Base-by-base conservation (phyloP, 108 stramenopile genomes). In the Phaeodactylum tricornutum region DNA sequence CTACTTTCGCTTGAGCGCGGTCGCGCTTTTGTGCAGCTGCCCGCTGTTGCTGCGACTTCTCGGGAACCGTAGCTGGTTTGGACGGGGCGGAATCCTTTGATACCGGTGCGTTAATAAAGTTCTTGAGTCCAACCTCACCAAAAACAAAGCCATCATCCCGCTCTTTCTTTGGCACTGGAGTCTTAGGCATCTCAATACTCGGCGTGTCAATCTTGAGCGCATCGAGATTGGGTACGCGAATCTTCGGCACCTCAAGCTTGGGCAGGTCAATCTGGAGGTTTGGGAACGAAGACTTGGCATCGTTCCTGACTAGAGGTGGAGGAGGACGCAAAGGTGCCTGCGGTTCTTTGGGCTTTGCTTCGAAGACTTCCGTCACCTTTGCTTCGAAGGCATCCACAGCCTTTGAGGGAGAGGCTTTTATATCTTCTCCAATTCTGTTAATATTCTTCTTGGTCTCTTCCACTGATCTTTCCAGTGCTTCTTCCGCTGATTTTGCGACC, bases 371-470 rank as follows among this genome's bases (percentile, higher is more conserved):
- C 29, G 50, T 52, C 32, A 64, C 51, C 16, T 48, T 43, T 33
- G 61, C 29, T 53, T 57, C 71, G 0, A 70, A 61, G 39, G 63
- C 71, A 19, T 81, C 61, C 28, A 81, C 54, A 31, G 71, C 74
- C 44, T 77, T 79, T 3, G 56, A 58, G 12, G 89, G 89, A 30
- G 71, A 46, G n/a, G 72, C 60, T 4, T 62, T 55, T 22, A 84
- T 74, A 14, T 81, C 77, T 27, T 84, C 81, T 2, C 81, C 74
- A 38, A 55, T 66, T 29, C 66, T 64, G 23, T 56, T 64, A 26
- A 77, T 58, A 4, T 70, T 65, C 43, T 77, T 69, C 21, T 77
- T 58, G 12, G 79, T 67, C 32, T 62, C 69, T 38, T 72, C 64
- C 1, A 61, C 46, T 11, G 65, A 64, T 32, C 57, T 62, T 54